Percentiles rank a stretch among this genome's conserved stretches.
Evolutionary conservation across 495 filamentous ascomycete species (phyloP).

Genomic region (Neurospora sp.): DNA sequence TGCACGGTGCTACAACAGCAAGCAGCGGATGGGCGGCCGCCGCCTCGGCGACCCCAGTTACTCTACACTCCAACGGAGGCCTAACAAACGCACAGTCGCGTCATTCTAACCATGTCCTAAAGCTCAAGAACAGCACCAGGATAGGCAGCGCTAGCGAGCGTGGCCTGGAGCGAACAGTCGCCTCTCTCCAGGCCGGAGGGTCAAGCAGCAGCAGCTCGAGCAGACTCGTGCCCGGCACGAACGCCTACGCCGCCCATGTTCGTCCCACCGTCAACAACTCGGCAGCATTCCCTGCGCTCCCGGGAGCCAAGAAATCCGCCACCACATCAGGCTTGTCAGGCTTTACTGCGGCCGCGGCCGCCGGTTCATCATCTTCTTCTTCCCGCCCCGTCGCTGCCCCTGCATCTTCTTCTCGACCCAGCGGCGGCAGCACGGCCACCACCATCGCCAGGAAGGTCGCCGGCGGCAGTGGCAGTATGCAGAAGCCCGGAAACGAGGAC

Average conservation of each 20-base stretch:
- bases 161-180: conserved; percentile 1
- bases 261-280: conserved; percentile 23
- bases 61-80: conserved; percentile 13
- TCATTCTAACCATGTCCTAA: conserved; percentile 34
- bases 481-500: conserved; percentile 29
- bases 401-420: background rate
- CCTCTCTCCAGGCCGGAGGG: conserved; percentile 43
- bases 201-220: conserved; percentile 27
- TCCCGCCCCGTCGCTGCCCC: background rate
- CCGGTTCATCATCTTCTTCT: background rate
- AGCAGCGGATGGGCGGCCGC: conserved; percentile 42
- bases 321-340: conserved; percentile 23
- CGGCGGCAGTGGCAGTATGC: conserved; percentile 1
- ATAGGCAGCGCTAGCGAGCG: conserved; percentile 11
- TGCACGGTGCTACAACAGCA: conserved; percentile 37
- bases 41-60: conserved; percentile 31
- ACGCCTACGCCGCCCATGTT: conserved; percentile 31
- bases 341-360: conserved; percentile 17
- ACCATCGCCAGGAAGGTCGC: background rate
- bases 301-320: conserved; percentile 39
- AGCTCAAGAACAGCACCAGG: conserved; percentile 39
- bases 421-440: conserved; percentile 15
- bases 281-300: conserved; percentile 21
- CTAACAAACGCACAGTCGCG: conserved; percentile 20
- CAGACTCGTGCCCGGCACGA: conserved; percentile 31